Base-by-base conservation (phyloP, 2,329 filamentous ascomycete genomes). In the Trichoderma harzianum region DNA sequence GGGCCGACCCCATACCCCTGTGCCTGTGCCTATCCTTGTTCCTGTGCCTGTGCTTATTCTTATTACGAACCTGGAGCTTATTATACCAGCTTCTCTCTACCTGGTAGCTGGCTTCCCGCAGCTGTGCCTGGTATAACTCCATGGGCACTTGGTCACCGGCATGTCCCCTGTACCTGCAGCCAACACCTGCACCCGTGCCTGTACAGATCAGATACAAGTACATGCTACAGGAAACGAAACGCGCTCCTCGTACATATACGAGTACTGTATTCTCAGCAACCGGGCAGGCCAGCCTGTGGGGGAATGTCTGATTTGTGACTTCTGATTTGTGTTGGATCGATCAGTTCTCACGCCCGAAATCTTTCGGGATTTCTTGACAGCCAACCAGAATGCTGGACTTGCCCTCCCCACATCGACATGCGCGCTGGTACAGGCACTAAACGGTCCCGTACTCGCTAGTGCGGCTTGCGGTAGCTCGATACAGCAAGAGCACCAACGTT, bases 261-360 rank as follows among this genome's bases (percentile, higher is more conserved):
- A 2, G 34, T 0, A 14, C 16, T 18, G 36, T 39, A 16, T 39
- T 39, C 14, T 30, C 18, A 58, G 57, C 57, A 34, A 60, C 30
- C 8, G 32, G 7, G 16, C 14, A 18, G 36, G 36, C 39, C 3
- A 21, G 63, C 51, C 53, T 60, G 66, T 47, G 66, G 53, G 30
- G 53, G 57, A 30, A 60, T 58, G 36, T 43, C 65, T 68, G 65
- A 68, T 32, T 32, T 39, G 10, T 47, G 34, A 24, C 5, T 14
- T 34, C 10, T 30, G 57, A 21, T 5, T 34, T 60, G 57, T 30
- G 28, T 28, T 30, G 65, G 53, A 68, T 68, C 65, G 65, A 28
- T 68, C 65, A 68, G 34, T 68, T 68, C 21, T 68, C 65, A 68
- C 16, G 36, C 26, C 36, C 65, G 53, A 58, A 32, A 58, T 34